Percentiles rank a stretch among this genome's conserved stretches.
Evolutionary conservation across 768 basidiomycete genomes (phyloP).

Genomic region (Hericium coralloides): DNA sequence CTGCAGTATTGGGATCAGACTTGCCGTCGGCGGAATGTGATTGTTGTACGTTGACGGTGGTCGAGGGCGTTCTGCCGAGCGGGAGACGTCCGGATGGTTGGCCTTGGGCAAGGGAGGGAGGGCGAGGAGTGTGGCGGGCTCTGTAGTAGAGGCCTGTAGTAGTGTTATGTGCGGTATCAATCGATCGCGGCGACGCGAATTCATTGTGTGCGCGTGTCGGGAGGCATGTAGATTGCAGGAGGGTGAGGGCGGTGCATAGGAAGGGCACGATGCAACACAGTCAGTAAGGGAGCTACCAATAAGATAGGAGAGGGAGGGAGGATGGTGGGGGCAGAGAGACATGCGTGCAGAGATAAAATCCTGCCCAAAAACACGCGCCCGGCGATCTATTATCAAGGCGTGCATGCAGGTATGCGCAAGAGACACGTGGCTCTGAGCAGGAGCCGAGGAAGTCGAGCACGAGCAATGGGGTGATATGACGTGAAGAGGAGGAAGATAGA

Average conservation of each 20-base stretch:
- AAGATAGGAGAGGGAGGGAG: conserved; percentile 11
- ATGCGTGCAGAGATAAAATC: conserved; percentile 3
- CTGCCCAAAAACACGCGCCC: conserved; percentile 16
- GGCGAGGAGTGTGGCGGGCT: conserved; percentile 68
- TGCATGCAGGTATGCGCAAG: neutral
- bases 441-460: conserved; percentile 18
- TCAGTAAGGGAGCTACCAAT: conserved; percentile 7
- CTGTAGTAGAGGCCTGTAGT: conserved; percentile 75
- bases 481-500: conserved; percentile 7
- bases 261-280: conserved; percentile 11
- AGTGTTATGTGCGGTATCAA: neutral
- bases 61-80: conserved; percentile 16
- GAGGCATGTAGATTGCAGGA: conserved; percentile 2
- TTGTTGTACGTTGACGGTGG: conserved; percentile 18
- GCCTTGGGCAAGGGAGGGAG: conserved; percentile 40
- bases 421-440: conserved; percentile 30
- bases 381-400: neutral
- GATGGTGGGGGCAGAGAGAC: conserved; percentile 2
- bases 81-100: conserved; percentile 11
- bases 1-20: conserved; percentile 16
- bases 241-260: conserved; percentile 3
- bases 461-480: conserved; percentile 20
- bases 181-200: neutral
- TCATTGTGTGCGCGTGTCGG: neutral
- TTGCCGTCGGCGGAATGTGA: neutral